Percentiles rank a stretch among this genome's conserved stretches.
Evolutionary conservation across 257 asterid species (phyloP).

Genomic region (Scutellaria minor): DNA sequence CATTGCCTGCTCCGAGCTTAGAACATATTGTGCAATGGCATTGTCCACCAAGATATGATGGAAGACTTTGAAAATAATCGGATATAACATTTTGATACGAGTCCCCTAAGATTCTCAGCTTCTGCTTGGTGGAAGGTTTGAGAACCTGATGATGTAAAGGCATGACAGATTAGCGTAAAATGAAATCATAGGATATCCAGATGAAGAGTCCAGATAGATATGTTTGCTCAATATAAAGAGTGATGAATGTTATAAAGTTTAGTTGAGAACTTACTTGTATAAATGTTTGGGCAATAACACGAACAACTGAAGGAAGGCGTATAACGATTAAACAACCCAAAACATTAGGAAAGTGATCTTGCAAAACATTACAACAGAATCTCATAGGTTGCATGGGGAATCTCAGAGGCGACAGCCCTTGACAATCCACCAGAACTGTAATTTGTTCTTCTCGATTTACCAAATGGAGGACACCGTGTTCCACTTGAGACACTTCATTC

Average conservation of each 20-base stretch:
- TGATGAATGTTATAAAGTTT: slow-evolving; percentile 3
- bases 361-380: slow-evolving; percentile 77
- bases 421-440: slow-evolving; percentile 87
- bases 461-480: slow-evolving; percentile 77
- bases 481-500: slow-evolving; percentile 95
- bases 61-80: slow-evolving; percentile 60
- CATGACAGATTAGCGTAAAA: slow-evolving; percentile 9
- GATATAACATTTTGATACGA: slow-evolving; percentile 57
- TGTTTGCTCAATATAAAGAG: slow-evolving; percentile 10
- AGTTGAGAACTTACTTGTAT: slow-evolving; percentile 61
- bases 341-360: slow-evolving; percentile 88
- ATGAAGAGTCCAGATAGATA: background rate
- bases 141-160: slow-evolving; percentile 58
- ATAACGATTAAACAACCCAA: slow-evolving; percentile 77
- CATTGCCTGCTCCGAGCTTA: slow-evolving; percentile 36
- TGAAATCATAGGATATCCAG: slow-evolving; percentile 4
- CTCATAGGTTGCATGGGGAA: slow-evolving; percentile 85
- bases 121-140: slow-evolving; percentile 78
- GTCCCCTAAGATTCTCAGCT: slow-evolving; percentile 83
- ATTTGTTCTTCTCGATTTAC: slow-evolving; percentile 63
- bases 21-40: slow-evolving; percentile 75
- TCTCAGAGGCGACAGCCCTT: slow-evolving; percentile 69
- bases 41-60: slow-evolving; percentile 80
- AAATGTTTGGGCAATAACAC: slow-evolving; percentile 82
- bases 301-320: slow-evolving; percentile 88